phyloP scores from a whole-genome alignment of 2,329 filamentous ascomycete genomes.

The Trichophyton benhamiae region DNA sequence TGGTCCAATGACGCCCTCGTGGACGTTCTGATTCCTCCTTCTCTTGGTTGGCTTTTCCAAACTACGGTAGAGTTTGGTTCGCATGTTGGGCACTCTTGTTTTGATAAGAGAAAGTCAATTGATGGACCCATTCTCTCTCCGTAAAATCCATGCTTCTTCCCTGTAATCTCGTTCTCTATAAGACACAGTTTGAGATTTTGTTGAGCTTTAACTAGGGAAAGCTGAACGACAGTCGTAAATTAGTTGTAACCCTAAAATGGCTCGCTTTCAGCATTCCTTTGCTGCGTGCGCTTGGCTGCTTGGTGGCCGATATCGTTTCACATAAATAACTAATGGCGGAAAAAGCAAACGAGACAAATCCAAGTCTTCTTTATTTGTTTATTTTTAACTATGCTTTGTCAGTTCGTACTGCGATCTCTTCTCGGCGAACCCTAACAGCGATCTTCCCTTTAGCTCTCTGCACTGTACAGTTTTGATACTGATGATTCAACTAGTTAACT shows the following conservation, averaged over 20 bases:
- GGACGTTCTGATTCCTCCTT: not conserved
- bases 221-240: not conserved
- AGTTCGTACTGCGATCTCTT: not conserved
- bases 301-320: not conserved
- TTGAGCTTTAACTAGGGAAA: not conserved
- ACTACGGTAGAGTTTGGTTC: not conserved
- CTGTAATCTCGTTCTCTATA: not conserved
- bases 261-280: not conserved
- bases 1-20: constrained; percentile 2
- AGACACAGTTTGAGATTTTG: not conserved
- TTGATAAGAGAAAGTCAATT: not conserved
- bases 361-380: not conserved
- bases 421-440: not conserved
- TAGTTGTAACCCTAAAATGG: not conserved
- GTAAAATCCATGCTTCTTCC: not conserved
- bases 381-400: not conserved
- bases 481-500: not conserved
- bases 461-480: not conserved
- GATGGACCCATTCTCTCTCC: not conserved
- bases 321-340: not conserved
- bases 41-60: not conserved
- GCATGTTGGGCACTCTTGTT: not conserved
- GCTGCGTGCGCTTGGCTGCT: not conserved
- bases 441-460: not conserved
- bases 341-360: not conserved